Conservation (phyloP, 1,284 basidiomycete genomes). For the Sparassis latifolia region DNA sequence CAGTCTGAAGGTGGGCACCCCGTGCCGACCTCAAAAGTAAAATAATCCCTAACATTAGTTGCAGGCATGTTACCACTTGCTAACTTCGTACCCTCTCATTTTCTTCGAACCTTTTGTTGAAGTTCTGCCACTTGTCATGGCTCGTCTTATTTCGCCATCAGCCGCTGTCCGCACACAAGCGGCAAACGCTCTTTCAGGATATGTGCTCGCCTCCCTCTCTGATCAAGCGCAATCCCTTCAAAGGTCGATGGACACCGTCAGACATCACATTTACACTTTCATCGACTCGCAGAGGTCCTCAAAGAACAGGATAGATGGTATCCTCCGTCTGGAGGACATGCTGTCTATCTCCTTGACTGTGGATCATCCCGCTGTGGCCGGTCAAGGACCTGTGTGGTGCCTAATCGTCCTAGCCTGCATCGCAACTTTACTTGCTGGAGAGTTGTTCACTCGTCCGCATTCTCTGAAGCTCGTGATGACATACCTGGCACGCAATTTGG, state of each 20-base stretch:
- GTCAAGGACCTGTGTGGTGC: slow-evolving; percentile 29
- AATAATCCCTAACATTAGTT: too few relatives aligned
- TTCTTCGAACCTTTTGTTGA: slow-evolving; percentile 28
- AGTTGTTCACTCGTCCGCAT: slow-evolving; percentile 34
- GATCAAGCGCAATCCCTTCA: too few relatives aligned
- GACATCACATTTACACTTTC: slow-evolving; percentile 19
- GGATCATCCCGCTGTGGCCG: slow-evolving; percentile 20
- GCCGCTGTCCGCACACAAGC: slow-evolving; percentile 31
- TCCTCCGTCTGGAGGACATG: slow-evolving; percentile 12
- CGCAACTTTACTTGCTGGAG: slow-evolving; percentile 38
- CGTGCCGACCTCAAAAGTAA: too few relatives aligned
- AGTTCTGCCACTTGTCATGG: slow-evolving; percentile 33
- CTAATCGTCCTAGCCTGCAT: slow-evolving; percentile 38
- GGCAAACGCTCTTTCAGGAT: slow-evolving; percentile 33
- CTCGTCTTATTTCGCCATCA: slow-evolving; percentile 27
- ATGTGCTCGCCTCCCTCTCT: slow-evolving; percentile 23
- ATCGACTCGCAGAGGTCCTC: slow-evolving; percentile 20
- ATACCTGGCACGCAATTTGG: slow-evolving; percentile 26
- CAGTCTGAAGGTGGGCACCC: slow-evolving; percentile 34
- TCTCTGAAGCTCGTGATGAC: slow-evolving; percentile 36
- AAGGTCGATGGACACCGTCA: too few relatives aligned
- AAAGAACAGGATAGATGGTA: slow-evolving; percentile 1
- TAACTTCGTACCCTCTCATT: slow-evolving; percentile 24
- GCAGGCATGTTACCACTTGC: slow-evolving; percentile 28
- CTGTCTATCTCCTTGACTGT: slow-evolving; percentile 12